Base-by-base conservation (phyloP, 1,139 yeast species). In the Pichia sp. region DNA sequence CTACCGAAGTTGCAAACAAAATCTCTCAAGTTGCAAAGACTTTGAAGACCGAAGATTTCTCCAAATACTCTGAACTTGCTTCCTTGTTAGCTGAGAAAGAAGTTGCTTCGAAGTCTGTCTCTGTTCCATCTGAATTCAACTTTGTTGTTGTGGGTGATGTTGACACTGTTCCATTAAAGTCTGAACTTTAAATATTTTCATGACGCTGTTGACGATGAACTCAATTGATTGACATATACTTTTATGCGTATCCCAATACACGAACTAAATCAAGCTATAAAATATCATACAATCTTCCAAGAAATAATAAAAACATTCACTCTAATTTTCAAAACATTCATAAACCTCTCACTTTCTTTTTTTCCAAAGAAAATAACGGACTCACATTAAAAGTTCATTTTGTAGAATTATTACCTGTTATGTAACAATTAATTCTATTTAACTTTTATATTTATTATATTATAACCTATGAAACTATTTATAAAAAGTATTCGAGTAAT, bases 131-230 rank as follows among this genome's bases (percentile, higher is more conserved):
- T 18, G 78, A 78, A 57, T 79, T 81, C 70, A 88, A 83, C 70
- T 82, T 83, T 60, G 94, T 83, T 52, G 96, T 93, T 51, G 81
- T 86, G 52, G 99, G 99, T 68, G 82, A 88, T 65, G 79, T 84
- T 50, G 81, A 81, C 62, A 79, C 77, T 54, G 78, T 91, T 67
- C 97, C 98, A 60, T 84, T 72, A 67, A 82, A 84, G 60, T 88
- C 83, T 64, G 96, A 91, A 70, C 81, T 91, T 67, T 85, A 77
- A 64, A 12, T 35, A 14, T 14, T 26, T 7, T 26, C 30, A 26
- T 18, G 30, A 26, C 30, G 30, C 30, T n/a, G n/a, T n/a, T n/a
- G n/a, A n/a, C n/a, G n/a, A n/a, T n/a, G n/a, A n/a, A n/a, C n/a
- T n/a, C n/a, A n/a, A n/a, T n/a, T n/a, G n/a, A 24, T 24, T 24